Conservation (phyloP, 192 early-diverging fungal species). For the Lobosporangium transversale region DNA sequence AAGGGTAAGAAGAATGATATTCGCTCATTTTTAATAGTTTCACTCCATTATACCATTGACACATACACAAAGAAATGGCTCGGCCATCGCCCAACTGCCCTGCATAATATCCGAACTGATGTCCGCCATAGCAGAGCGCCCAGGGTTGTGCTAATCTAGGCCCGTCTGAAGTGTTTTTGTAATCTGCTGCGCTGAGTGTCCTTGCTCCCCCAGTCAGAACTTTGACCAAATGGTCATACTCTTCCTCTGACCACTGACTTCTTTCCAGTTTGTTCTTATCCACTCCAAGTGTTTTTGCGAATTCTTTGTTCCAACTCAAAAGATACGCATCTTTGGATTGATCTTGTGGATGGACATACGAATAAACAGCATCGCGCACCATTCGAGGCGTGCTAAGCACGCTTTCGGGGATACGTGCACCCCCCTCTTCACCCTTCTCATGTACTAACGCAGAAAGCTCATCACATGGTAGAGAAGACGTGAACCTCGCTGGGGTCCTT, state of each 20-base stretch:
- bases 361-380: conserved; percentile 56
- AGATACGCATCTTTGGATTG: conserved; percentile 37
- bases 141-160: conserved; percentile 65
- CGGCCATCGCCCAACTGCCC: conserved; percentile 90
- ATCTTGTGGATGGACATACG: conserved; percentile 56
- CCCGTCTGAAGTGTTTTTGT: conserved; percentile 19
- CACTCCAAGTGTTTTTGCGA: conserved; percentile 26
- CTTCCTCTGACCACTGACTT: conserved; percentile 35
- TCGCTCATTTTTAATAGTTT: neutral
- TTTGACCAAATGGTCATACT: conserved; percentile 46
- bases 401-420: conserved; percentile 18
- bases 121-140: conserved; percentile 78
- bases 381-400: conserved; percentile 43
- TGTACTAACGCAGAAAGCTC: conserved; percentile 34
- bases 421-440: conserved; percentile 27
- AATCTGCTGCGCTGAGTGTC: conserved; percentile 52
- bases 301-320: conserved; percentile 33
- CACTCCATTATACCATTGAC: neutral
- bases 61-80: conserved; percentile 82
- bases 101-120: conserved; percentile 77
- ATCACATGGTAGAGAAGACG: conserved; percentile 49
- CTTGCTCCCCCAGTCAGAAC: conserved; percentile 20
- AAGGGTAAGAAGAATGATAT: neutral
- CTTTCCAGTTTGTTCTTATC: conserved; percentile 39
- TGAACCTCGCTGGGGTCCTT: conserved; percentile 36